These are phyloP conservation scores for Plantago major DNA, from an alignment of 257 asterid species.

Conservation along the genomic window DNA sequence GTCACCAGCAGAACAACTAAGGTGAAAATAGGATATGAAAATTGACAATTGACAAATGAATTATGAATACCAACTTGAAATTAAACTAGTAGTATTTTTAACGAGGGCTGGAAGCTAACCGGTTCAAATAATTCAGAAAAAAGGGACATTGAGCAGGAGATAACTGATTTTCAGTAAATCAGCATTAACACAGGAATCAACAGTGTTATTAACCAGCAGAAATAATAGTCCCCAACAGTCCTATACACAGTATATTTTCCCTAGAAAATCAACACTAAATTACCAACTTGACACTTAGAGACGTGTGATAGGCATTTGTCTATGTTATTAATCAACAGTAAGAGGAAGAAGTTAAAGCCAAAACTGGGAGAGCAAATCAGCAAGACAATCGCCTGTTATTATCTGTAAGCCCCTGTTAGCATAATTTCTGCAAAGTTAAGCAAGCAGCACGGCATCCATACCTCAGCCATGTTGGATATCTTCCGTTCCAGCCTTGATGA, in stretches of 20 bases:
- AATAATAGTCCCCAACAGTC: background rate
- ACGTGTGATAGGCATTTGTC: background rate
- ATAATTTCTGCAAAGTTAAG: background rate
- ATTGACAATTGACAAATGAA: no score
- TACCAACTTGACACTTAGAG: no score
- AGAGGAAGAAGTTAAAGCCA: conserved; percentile 2
- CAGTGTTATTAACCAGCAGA: background rate
- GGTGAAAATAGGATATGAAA: no score
- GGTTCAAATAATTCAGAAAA: no score
- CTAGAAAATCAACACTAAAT: no score
- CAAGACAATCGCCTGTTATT: background rate
- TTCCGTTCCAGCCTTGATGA: conserved; percentile 47
- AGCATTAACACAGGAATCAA: background rate
- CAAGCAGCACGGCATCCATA: conserved; percentile 23
- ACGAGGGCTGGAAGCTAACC: no score
- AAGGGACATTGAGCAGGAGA: background rate
- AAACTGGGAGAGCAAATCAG: conserved; percentile 3
- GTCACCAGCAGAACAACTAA: no score
- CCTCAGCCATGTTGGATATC: conserved; percentile 46
- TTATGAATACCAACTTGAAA: no score
- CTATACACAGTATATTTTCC: no score
- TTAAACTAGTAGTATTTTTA: no score
- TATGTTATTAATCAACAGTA: background rate
- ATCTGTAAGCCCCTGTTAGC: background rate
- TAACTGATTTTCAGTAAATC: background rate